These are phyloP conservation scores for Elsinoe arachidis DNA, from an alignment of 2,329 filamentous ascomycete genomes.

Conservation along the genomic window DNA sequence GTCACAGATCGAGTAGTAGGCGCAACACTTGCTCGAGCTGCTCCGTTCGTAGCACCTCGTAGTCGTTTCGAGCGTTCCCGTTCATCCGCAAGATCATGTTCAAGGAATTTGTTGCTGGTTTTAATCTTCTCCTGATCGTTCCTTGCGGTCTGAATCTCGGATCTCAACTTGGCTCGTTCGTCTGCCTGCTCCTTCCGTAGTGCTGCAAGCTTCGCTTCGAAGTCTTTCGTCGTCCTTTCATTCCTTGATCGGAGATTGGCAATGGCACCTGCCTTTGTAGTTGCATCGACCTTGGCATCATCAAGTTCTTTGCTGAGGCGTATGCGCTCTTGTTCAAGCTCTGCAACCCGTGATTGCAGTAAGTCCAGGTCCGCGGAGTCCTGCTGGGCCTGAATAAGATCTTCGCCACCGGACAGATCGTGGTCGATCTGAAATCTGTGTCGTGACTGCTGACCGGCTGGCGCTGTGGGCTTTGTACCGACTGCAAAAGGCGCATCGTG, in stretches of 20 bases:
- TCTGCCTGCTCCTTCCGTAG: slow-evolving; percentile 58
- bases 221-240: slow-evolving; percentile 52
- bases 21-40: neutral
- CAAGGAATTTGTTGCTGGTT: slow-evolving; percentile 64
- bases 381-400: neutral
- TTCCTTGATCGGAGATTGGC: slow-evolving; percentile 66
- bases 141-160: slow-evolving; percentile 54
- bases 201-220: slow-evolving; percentile 53
- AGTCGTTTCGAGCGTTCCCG: slow-evolving; percentile 42
- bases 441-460: neutral
- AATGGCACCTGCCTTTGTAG: slow-evolving; percentile 61
- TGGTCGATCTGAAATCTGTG: neutral
- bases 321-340: slow-evolving; percentile 37
- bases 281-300: slow-evolving; percentile 40
- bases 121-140: slow-evolving; percentile 56
- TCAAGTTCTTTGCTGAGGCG: slow-evolving; percentile 33
- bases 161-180: slow-evolving; percentile 54
- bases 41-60: slow-evolving; percentile 20
- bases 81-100: slow-evolving; percentile 60
- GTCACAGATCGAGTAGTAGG: slow-evolving; percentile 40
- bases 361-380: slow-evolving; percentile 18
- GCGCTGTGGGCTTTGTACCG: neutral
- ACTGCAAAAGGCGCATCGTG: neutral
- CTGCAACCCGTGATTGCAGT: slow-evolving; percentile 36
- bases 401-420: neutral